These are phyloP conservation scores for Fagopyrum homotropicum DNA, from an alignment of 148 eudicot genomes.

Conservation along the genomic window DNA sequence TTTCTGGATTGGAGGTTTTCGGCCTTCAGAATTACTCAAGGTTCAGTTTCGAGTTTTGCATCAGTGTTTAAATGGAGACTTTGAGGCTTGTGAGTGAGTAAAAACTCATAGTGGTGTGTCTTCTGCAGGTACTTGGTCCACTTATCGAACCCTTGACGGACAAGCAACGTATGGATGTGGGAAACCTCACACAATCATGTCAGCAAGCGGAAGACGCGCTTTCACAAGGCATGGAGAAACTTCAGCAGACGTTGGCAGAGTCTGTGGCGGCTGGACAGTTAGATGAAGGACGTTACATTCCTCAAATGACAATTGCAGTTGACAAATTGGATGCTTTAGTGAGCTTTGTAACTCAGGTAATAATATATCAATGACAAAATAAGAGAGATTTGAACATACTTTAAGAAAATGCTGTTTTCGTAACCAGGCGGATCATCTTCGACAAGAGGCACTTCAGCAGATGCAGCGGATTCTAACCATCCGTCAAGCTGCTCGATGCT, in stretches of 20 bases:
- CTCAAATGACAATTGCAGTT: constrained; percentile 55
- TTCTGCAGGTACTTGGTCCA: constrained; percentile 56
- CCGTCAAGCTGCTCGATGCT: constrained; percentile 71
- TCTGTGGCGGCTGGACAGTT: constrained; percentile 52
- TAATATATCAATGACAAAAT: not conserved
- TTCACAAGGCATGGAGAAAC: constrained; percentile 85
- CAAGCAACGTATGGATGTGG: constrained; percentile 38
- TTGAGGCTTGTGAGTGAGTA: not conserved
- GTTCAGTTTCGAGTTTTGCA: constrained; percentile 20
- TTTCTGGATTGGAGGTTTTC: constrained; percentile 96
- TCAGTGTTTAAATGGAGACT: not conserved
- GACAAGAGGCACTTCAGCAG: constrained; percentile 70
- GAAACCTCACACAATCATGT: constrained; percentile 58
- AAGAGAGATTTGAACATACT: not conserved
- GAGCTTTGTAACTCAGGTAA: constrained; percentile 78
- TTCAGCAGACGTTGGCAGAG: constrained; percentile 58
- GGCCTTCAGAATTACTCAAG: constrained; percentile 89
- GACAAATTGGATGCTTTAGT: constrained; percentile 71
- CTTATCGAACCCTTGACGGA: constrained; percentile 67
- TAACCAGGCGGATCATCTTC: constrained; percentile 84
- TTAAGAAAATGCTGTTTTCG: not conserved
- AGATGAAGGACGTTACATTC: constrained; percentile 51
- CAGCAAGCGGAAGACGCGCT: constrained; percentile 96
- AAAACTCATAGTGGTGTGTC: not conserved
- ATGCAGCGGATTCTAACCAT: constrained; percentile 52